Evolutionary conservation across 108 stramenopile species (phyloP), one percentile per base, ranked within the genome.

Genomic region (Cylindrotheca closterium): DNA sequence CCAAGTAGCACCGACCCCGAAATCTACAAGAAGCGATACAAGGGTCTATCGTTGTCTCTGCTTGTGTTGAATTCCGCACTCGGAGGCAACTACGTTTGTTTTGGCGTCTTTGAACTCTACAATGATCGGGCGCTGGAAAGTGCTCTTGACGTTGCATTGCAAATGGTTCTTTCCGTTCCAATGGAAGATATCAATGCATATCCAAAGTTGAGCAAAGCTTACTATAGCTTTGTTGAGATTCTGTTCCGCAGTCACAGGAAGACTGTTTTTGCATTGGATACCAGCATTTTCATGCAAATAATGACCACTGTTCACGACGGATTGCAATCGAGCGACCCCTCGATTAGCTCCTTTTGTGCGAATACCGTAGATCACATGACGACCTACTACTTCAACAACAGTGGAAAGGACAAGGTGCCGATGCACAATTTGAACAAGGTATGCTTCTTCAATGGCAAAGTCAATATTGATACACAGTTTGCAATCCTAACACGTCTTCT

Each of bases 71-170:
- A 94, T 60, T 90, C 91, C n/a, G 94, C 96, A 0, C 75, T 99
- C 32, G 82, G 92, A 58, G 98, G 98, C 47, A 96, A 94, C 54
- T 99, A 97, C 73, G 96, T 97, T 47, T 96, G 95, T 69, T 97
- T 97, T 59, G 98, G 98, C 33, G 98, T 99, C 45, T 99, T 99
- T 68, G 85, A 89, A 47, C 67, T 97, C 55, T 99, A 99, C 84
- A 89, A 96, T 42, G 98, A 99, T 77, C 79, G 89, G 28, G 89
- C 93, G 12, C 67, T 98, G 67, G 93, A 96, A 27, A 91, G 83
- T 66, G 87, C 96, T 1, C 71, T 98, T 24, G 93, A 96, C 53
- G 80, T 94, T 26, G 87, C 92, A 2, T 77, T 98, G 61, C 82
- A 92, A 57, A 79, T 98, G 83, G 79, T 81, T 3, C 83, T 96